Percentiles rank a stretch among this genome's conserved stretches.
Evolutionary conservation across 202 grass and related monocot genomes (phyloP).

Genomic region (Zoysia matrella): DNA sequence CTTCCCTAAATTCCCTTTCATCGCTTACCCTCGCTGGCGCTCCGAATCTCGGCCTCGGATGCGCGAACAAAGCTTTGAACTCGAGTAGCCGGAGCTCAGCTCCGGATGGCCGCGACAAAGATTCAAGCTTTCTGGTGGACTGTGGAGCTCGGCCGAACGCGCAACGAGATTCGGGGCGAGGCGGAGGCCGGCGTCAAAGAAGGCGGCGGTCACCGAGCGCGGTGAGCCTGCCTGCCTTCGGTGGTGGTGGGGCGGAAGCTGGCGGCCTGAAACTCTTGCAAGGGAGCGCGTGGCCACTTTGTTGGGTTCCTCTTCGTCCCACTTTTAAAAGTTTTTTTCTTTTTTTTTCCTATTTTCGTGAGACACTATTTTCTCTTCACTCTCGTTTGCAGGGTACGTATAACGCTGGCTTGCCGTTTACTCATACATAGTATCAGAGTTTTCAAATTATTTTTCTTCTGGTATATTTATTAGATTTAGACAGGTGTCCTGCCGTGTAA

Average conservation of each 20-base stretch:
- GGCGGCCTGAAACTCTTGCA: slow-evolving; percentile 35
- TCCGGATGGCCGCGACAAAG: slow-evolving; percentile 10
- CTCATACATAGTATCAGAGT: background rate
- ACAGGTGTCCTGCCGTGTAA: slow-evolving; percentile 15
- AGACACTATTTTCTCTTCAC: background rate
- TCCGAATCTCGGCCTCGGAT: slow-evolving; percentile 35
- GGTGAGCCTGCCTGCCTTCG: slow-evolving; percentile 18
- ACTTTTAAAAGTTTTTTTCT: slow-evolving; percentile 34
- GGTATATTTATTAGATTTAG: background rate
- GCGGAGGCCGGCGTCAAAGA: slow-evolving; percentile 28
- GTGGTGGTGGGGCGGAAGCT: background rate
- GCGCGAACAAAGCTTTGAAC: background rate
- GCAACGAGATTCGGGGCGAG: slow-evolving; percentile 3
- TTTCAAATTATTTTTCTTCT: background rate
- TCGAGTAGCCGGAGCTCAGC: slow-evolving; percentile 32
- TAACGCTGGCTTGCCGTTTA: background rate
- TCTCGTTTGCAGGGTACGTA: background rate
- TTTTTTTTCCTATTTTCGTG: background rate
- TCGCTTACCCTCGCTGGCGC: slow-evolving; percentile 31
- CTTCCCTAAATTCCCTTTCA: slow-evolving; percentile 49
- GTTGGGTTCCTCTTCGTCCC: slow-evolving; percentile 31
- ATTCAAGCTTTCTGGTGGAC: background rate
- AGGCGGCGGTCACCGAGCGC: slow-evolving; percentile 27
- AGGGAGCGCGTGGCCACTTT: slow-evolving; percentile 39
- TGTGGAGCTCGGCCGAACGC: slow-evolving; percentile 26